phyloP scores from a whole-genome alignment of 2,329 filamentous ascomycete species.

The Fusarium lateritium region DNA sequence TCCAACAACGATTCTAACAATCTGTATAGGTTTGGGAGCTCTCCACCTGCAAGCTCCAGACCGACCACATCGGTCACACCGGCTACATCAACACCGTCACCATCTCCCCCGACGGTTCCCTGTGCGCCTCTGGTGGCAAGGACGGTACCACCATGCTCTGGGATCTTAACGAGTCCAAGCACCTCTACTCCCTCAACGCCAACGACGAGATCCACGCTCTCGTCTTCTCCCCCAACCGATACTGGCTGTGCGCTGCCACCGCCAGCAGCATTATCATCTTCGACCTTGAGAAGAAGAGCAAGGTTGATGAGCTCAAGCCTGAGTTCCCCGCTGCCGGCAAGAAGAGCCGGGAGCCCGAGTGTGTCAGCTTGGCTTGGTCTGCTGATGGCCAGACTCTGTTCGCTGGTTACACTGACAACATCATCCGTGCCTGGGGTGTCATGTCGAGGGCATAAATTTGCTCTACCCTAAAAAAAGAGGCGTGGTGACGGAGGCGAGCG shows the following conservation, averaged over 20 bases:
- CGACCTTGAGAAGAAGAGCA: slow-evolving; percentile 99
- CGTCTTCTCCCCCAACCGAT: slow-evolving; percentile 99
- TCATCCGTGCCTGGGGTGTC: slow-evolving; percentile 97
- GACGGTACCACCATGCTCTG: slow-evolving; percentile 99
- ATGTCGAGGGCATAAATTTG: slow-evolving; percentile 87
- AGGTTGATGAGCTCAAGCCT: slow-evolving; percentile 99
- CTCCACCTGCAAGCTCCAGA: slow-evolving; percentile 99
- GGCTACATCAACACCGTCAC: slow-evolving; percentile 99
- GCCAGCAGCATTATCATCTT: slow-evolving; percentile 99
- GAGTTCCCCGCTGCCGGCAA: slow-evolving; percentile 98
- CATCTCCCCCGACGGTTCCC: slow-evolving; percentile 99
- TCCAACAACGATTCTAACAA: slow-evolving; percentile 31
- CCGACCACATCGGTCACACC: slow-evolving; percentile 99
- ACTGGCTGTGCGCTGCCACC: slow-evolving; percentile 99
- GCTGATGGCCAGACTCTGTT: slow-evolving; percentile 99
- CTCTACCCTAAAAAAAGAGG: slow-evolving; percentile 48
- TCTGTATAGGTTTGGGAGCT: slow-evolving; percentile 93
- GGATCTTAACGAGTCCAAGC: slow-evolving; percentile 99
- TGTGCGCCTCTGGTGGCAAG: slow-evolving; percentile 99
- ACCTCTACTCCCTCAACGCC: slow-evolving; percentile 99
- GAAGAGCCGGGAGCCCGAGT: slow-evolving; percentile 99
- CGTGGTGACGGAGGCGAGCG: slow-evolving; percentile 48
- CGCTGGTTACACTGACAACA: slow-evolving; percentile 99
- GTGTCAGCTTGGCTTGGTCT: slow-evolving; percentile 96
- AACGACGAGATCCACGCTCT: slow-evolving; percentile 99